phyloP scores from a whole-genome alignment of 495 filamentous ascomycete genomes.

The Hypoxylon perforatum region DNA sequence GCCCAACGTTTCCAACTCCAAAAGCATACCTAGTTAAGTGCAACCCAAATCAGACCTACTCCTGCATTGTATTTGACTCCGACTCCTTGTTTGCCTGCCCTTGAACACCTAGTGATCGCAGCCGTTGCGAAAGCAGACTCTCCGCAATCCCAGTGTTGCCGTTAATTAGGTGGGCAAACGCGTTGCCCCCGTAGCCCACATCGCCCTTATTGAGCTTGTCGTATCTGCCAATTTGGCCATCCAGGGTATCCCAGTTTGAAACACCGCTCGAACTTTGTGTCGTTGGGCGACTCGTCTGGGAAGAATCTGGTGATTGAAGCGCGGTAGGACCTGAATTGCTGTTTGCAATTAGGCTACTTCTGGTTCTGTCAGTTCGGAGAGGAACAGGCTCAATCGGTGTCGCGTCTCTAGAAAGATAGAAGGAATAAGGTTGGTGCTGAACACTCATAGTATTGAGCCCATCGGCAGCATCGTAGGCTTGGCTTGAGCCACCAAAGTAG shows the following conservation, averaged over 20 bases:
- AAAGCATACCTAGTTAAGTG: slow-evolving; percentile 8
- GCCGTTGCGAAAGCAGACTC: slow-evolving; percentile 57
- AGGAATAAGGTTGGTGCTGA: slow-evolving; percentile 29
- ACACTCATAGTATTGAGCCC: slow-evolving; percentile 43
- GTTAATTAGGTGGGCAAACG: slow-evolving; percentile 52
- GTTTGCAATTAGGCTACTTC: slow-evolving; percentile 16
- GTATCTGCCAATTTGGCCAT: slow-evolving; percentile 56
- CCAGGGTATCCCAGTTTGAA: slow-evolving; percentile 30
- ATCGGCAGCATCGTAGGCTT: slow-evolving; percentile 50
- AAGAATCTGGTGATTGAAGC: slow-evolving; percentile 40
- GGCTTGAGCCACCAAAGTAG: slow-evolving; percentile 49
- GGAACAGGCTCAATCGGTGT: slow-evolving; percentile 52
- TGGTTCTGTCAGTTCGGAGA: slow-evolving; percentile 33
- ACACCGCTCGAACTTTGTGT: slow-evolving; percentile 43
- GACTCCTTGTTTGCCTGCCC: slow-evolving; percentile 26
- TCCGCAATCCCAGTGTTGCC: slow-evolving; percentile 47
- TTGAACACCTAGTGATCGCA: slow-evolving; percentile 54
- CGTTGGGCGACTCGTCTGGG: slow-evolving; percentile 36
- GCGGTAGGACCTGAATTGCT: slow-evolving; percentile 27
- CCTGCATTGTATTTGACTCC: slow-evolving; percentile 20
- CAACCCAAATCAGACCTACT: slow-evolving; percentile 15
- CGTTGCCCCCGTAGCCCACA: slow-evolving; percentile 72
- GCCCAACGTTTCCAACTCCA: slow-evolving; percentile 11
- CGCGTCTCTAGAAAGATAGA: slow-evolving; percentile 35
- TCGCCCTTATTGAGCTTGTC: slow-evolving; percentile 76